Conservation (phyloP, 495 filamentous ascomycete species). For the Lepraria neglecta region DNA sequence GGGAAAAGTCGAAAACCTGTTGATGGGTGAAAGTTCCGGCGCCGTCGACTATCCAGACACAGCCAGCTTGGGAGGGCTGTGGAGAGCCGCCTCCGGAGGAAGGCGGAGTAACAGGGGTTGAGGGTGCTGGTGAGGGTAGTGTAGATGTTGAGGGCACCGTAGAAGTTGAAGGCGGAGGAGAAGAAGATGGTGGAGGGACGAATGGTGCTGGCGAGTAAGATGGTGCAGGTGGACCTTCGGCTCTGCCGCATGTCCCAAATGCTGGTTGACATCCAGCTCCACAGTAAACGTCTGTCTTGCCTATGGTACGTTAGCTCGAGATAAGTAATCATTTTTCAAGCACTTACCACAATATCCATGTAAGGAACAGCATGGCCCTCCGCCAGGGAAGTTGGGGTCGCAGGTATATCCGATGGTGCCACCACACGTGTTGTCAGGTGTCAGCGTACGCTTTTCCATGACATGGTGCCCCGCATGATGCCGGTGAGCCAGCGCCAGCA, state of each 20-base stretch:
- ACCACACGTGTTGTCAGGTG: conserved; percentile 27
- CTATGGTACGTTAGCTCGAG: conserved; percentile 19
- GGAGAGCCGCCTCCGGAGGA: not conserved
- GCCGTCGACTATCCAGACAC: conserved; percentile 16
- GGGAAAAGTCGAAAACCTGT: conserved; percentile 18
- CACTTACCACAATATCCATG: conserved; percentile 24
- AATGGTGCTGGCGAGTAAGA: not conserved
- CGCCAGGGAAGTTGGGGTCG: conserved; percentile 14
- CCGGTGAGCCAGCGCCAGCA: not conserved
- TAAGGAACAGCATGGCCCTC: conserved; percentile 23
- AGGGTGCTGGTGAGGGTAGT: not conserved
- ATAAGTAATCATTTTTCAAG: not conserved
- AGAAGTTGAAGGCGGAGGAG: not conserved
- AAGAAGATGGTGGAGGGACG: not conserved
- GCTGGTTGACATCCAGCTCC: conserved; percentile 44
- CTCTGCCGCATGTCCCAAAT: conserved; percentile 28
- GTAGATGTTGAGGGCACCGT: not conserved
- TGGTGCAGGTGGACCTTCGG: not conserved
- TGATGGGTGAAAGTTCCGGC: conserved; percentile 17
- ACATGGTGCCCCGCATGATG: not conserved
- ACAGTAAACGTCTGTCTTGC: conserved; percentile 43
- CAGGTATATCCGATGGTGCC: conserved; percentile 24
- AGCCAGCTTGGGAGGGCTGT: conserved; percentile 6
- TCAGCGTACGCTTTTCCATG: conserved; percentile 11
- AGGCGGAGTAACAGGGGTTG: not conserved